Base-by-base conservation (phyloP, 2,329 filamentous ascomycete species). In the Cercospora berteroae region DNA sequence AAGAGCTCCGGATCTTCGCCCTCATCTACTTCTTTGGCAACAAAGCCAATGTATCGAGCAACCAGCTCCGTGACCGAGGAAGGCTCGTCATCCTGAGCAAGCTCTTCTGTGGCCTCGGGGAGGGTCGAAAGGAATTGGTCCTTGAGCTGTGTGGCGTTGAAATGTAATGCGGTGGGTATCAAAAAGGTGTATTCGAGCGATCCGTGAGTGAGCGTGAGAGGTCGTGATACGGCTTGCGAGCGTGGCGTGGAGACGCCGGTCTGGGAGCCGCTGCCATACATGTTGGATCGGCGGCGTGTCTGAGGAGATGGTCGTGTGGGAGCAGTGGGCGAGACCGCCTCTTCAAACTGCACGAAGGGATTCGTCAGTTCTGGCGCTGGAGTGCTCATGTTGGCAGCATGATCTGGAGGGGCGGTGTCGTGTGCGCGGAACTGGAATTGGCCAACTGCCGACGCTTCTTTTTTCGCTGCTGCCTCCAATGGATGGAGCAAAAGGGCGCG, bases 21-120 rank as follows among this genome's bases (percentile, higher is more conserved):
- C 75, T 96, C 92, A 64, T 97, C 93, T 44, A 97, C 91, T 83
- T 97, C 92, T 71, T 87, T 84, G 71, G 94, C 93, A 69, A 97
- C 87, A 79, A 93, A 96, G 74, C 93, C 93, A 78, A 99, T 89
- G 81, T 96, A 99, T 79, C 94, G 89, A 69, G 93, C 94, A 33
- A 99, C 93, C 68, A 99, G 86, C 83, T 99, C 95, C 55, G 92
- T 84, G 57, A 94, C 89, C 25, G 96, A 99, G 42, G 95, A 98
- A n/a, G 95, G 95, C 84, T 99, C 96, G 75, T 99, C 95, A 84
- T 99, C 96, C 79, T 94, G 93, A 69, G 95, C 96, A 71, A 98
- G 88, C 84, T 99, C 95, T 79, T 99, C 95, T 79, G 96, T 99
- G 66, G 95, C 92, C 76, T 89, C 86, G 63, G 96, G 96, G 74